These are phyloP conservation scores for Pseudohalonectria lignicola DNA, from an alignment of 2,329 filamentous ascomycete species.

Conservation along the genomic window DNA sequence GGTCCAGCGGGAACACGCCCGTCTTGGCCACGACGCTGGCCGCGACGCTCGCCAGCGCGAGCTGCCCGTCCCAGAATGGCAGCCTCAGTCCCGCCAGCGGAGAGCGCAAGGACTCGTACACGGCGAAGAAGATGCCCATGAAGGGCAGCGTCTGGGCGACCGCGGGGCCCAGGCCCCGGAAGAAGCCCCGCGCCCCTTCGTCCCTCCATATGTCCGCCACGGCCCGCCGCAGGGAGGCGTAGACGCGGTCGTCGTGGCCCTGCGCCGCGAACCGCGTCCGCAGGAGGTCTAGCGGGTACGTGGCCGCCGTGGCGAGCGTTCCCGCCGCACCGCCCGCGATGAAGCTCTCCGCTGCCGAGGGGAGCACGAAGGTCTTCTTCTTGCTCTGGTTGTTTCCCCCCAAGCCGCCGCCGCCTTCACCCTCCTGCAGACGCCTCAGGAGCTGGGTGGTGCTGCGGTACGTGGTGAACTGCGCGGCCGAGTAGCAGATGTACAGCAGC, in stretches of 20 bases:
- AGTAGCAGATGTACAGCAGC: conserved; percentile 86
- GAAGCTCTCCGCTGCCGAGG: conserved; percentile 66
- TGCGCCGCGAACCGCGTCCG: conserved; percentile 96
- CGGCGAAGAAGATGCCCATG: conserved; percentile 93
- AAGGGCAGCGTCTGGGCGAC: conserved; percentile 85
- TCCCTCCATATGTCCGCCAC: conserved; percentile 60
- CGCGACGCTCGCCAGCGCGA: conserved; percentile 71
- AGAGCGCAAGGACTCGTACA: conserved; percentile 67
- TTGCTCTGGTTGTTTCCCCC: no score
- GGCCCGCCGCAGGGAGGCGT: conserved; percentile 57
- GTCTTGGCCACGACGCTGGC: conserved; percentile 81
- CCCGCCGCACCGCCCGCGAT: conserved; percentile 75
- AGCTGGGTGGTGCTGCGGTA: conserved; percentile 67
- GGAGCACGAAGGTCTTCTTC: no score
- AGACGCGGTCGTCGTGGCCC: conserved; percentile 63
- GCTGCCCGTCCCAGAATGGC: conserved; percentile 60
- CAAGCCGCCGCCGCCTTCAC: conserved; percentile 21
- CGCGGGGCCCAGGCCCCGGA: conserved; percentile 72
- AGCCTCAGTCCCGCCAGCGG: conserved; percentile 43
- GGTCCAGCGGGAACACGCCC: conserved; percentile 82
- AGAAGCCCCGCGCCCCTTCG: conserved; percentile 75
- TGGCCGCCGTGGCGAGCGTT: conserved; percentile 67
- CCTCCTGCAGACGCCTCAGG: conserved; percentile 37
- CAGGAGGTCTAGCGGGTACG: conserved; percentile 88
- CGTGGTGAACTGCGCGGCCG: conserved; percentile 77